Base-by-base conservation (phyloP, 2,329 filamentous ascomycete species). In the Cadophora malorum region DNA sequence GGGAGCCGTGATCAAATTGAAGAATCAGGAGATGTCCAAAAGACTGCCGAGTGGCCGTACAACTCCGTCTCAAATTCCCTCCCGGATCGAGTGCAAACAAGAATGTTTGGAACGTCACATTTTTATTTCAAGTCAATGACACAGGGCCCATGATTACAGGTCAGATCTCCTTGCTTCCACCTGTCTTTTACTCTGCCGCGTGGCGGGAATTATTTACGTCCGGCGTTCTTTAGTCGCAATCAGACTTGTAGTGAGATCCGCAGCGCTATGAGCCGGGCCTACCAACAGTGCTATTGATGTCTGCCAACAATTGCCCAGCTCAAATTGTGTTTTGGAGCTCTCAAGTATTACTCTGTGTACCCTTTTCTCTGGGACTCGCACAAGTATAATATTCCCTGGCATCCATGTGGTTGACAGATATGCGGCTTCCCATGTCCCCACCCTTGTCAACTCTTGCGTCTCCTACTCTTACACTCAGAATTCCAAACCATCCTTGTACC, bases 351-450 rank as follows among this genome's bases (percentile, higher is more conserved):
- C 41, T 14, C 35, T 35, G 38, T 35, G 21, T 19, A 38, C n/a
- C 63, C 47, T 6, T 7, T 16, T 38, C 14, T 59, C 3, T 23
- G 33, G 31, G 19, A 41, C 19, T 38, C n/a, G 31, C 14, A 56
- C 50, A 56, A 38, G 41, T 38, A 35, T 58, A 25, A 58, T 58
- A 38, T 41, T 58, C 55, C 55, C 55, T 58, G n/a, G 35, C 19
- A 23, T 23, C 55, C 33, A 38, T 58, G 33, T 58, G 33, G 55
- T 58, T 38, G 33, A 38, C n/a, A 38, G 50, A 58, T 23, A 58
- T 14, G 63, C 38, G 47, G 31, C 19, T 31, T 35, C 52, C 45
- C 21, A 23, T 49, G 23, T 21, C 14, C 19, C 14, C 45, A 25
- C 21, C 47, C 3, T 19, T 25, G n/a, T 47, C 35, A 9, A 50